Percentiles rank a stretch among this genome's conserved stretches.
Evolutionary conservation across 257 asterid genomes (phyloP).

Genomic region (Forsythia suspensa): DNA sequence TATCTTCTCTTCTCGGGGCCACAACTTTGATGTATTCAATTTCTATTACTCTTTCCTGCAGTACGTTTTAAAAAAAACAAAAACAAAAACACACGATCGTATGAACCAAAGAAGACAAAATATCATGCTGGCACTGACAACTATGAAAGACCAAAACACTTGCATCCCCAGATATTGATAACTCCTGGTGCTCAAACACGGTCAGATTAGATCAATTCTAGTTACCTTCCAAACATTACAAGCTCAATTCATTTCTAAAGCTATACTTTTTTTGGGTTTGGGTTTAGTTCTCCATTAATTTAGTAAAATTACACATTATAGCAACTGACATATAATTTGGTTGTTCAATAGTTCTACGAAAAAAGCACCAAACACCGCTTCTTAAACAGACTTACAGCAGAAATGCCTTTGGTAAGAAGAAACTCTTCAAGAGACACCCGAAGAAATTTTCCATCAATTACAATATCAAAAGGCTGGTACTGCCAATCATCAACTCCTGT

Average conservation of each 20-base stretch:
- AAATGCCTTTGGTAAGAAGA: slow-evolving; percentile 88
- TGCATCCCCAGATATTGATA: background rate
- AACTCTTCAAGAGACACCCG: slow-evolving; percentile 90
- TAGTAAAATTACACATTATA: background rate
- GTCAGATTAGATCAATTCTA: background rate
- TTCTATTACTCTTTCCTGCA: slow-evolving; percentile 86
- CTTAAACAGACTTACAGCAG: slow-evolving; percentile 60
- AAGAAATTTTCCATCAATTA: slow-evolving; percentile 85
- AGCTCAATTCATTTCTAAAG: background rate
- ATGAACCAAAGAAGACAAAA: background rate
- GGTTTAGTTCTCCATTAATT: background rate
- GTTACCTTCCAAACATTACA: background rate
- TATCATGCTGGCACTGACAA: background rate
- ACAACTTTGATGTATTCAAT: slow-evolving; percentile 89
- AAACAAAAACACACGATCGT: background rate
- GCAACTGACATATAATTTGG: slow-evolving; percentile 9
- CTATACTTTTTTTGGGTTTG: background rate
- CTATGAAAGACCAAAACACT: background rate
- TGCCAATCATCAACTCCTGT: slow-evolving; percentile 67
- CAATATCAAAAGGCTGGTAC: slow-evolving; percentile 84
- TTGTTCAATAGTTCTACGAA: background rate
- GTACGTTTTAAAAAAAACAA: background rate
- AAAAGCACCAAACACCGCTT: background rate
- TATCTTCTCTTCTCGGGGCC: slow-evolving; percentile 80
- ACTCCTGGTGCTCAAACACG: background rate